Evolutionary conservation across 441 rosid genomes (phyloP), one percentile per base, ranked within the genome.

Genomic region (Erodium chrysanthum): DNA sequence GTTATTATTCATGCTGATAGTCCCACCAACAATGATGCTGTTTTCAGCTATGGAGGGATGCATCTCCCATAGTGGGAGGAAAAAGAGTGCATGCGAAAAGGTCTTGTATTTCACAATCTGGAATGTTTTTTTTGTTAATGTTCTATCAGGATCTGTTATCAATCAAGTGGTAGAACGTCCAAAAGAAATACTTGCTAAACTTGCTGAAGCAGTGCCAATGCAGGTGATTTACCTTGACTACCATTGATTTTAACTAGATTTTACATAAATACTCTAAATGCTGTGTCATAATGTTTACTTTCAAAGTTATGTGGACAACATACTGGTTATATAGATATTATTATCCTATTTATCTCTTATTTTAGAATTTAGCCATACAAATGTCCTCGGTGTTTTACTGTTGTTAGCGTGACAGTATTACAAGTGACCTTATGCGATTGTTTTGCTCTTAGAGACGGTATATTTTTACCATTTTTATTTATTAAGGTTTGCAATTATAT

Each of bases 61-160:
- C 69, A 74, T 85, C 54, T 85, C 96, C 29, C 89, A 88, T 62
- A 82, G 97, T 71, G 76, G 75, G 71, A 84, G 98, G 81, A 94
- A 94, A 80, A 86, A 58, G 78, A 94, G 97, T 72, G 95, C 98
- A 70, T 82, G 93, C 75, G 70, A 83, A 75, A 91, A 89, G 77
- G 82, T 91, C 52, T 73, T 88, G 74, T 84, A 79, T 83, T 93
- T 93, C 87, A 89, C 84, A 33, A 86, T 93, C 72, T 93, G 93
- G 98, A 91, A 93, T 74, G 93, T 93, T 64, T 93, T 93, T 83
- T 89, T 91, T 40, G 81, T 88, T 69, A 93, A 91, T 69, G 83
- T 88, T 67, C 75, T 93, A 15, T 85, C 98, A 1, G 97, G 97
- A n/a, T 85, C 96, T 40, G 71, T 91, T 61, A 88, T 93, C 48